Evolutionary conservation across 2,329 filamentous ascomycete genomes (phyloP).

Genomic region (Cryphonectria japonica): DNA sequence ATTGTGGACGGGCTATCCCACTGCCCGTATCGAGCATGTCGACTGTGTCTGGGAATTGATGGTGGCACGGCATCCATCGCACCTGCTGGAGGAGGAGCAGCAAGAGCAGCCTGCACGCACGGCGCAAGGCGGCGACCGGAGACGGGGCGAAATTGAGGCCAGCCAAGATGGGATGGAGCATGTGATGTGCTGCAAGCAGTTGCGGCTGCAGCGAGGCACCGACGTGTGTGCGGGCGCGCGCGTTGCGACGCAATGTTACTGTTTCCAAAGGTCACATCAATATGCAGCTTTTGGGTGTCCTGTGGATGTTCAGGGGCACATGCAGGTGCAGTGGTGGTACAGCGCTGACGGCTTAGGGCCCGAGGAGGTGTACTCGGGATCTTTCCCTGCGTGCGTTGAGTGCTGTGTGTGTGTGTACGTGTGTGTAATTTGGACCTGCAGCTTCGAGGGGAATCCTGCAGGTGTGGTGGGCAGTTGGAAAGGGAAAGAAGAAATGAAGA

Average conservation of each 20-base stretch:
- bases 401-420: no score
- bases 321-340: not conserved
- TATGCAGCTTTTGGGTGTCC: not conserved
- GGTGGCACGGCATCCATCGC: slow-evolving; percentile 32
- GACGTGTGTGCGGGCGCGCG: not conserved
- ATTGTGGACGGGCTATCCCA: slow-evolving; percentile 22
- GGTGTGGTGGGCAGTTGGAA: no score
- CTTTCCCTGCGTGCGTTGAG: no score
- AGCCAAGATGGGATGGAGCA: slow-evolving; percentile 1
- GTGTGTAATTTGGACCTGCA: not conserved
- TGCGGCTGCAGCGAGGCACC: not conserved
- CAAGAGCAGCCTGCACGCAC: not conserved
- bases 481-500: no score
- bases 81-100: slow-evolving; percentile 8
- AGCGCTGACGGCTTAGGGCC: no score
- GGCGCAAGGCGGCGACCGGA: not conserved
- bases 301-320: slow-evolving; percentile 9
- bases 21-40: slow-evolving; percentile 30
- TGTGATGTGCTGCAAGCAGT: not conserved
- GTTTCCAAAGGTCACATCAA: not conserved
- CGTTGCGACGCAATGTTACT: not conserved
- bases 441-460: not conserved
- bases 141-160: not conserved
- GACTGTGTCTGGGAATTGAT: slow-evolving; percentile 29
- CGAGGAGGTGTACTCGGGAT: no score